Base-by-base conservation (phyloP, 1,139 yeast genomes). In the Taphrina sp. region DNA sequence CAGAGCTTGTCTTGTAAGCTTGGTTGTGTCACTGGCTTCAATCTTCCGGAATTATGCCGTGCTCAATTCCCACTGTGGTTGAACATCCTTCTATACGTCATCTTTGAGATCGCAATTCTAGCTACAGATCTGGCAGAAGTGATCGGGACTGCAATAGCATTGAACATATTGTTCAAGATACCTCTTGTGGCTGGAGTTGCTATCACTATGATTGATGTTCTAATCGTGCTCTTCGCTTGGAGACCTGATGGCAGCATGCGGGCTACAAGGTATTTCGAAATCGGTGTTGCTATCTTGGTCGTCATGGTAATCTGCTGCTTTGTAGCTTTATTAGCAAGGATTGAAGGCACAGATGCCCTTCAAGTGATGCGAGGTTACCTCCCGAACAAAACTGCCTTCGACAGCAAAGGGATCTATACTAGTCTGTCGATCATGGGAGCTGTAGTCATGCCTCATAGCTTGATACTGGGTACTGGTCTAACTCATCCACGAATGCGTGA, bases 361-460 rank as follows among this genome's bases (percentile, higher is more conserved):
- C 83, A 79, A 39, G 79, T 88, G 2, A 69, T 82, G 47, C 67
- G 69, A 60, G 98, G 98, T 0, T 67, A 60, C 42, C 69, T 92
- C 35, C 98, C 98, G 1, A 83, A 86, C 26, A 75, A 72, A 31
- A 79, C 81, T 52, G 81, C 88, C 16, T 76, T 88, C 35, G 86
- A 87, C 56, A 81, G 83, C 59, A 83, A 86, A 35, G 97, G 96
- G 0, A 73, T 90, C 42, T 92, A 86, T 67, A 74, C 88, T 39
- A 82, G 95, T 52, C 81, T 95, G 63, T 97, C 96, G 20, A 85
- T 92, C 56, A 74, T 92, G 56, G 98, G 98, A 19, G 96, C 97
- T 26, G 94, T 97, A 1, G 95, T 92, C 28, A 92, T 92, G 98
- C 98, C 98, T 2, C 98, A 92, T 69, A 85, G 95, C 1, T 74